Evolutionary conservation across 768 basidiomycete species (phyloP).

Genomic region (Daedaleopsis sinensis): DNA sequence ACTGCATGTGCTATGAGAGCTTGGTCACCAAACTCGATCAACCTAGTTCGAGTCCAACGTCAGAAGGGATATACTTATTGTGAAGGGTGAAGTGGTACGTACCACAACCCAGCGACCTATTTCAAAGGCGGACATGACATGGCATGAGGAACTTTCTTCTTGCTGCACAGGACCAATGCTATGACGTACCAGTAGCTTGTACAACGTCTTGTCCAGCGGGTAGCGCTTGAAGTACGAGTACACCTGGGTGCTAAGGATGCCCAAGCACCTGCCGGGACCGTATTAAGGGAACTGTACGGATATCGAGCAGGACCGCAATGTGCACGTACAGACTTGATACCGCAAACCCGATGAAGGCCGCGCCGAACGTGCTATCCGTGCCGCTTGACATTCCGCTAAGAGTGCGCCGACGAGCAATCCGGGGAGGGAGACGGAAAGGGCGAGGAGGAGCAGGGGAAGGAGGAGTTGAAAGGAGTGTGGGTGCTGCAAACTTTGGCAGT

Average conservation of each 20-base stretch:
- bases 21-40: slow-evolving; percentile 51
- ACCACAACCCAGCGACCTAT: slow-evolving; percentile 41
- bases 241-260: slow-evolving; percentile 55
- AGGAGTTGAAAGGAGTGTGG: slow-evolving; percentile 16
- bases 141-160: too few species aligned
- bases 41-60: slow-evolving; percentile 35
- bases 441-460: slow-evolving; percentile 3
- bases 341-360: slow-evolving; percentile 60
- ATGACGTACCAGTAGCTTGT: slow-evolving; percentile 53
- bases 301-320: neutral
- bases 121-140: neutral
- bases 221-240: slow-evolving; percentile 59
- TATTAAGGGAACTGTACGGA: too few species aligned
- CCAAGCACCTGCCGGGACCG: slow-evolving; percentile 48
- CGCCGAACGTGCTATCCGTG: slow-evolving; percentile 58
- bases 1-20: slow-evolving; percentile 52
- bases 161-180: too few species aligned
- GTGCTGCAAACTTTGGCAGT: slow-evolving; percentile 8
- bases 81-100: slow-evolving; percentile 3
- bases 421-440: neutral
- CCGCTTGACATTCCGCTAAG: neutral
- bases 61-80: neutral
- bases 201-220: slow-evolving; percentile 51
- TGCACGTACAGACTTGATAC: slow-evolving; percentile 40
- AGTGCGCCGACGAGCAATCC: too few species aligned